phyloP scores from a whole-genome alignment of 2,329 filamentous ascomycete species.

The Seiridium cupressi region DNA sequence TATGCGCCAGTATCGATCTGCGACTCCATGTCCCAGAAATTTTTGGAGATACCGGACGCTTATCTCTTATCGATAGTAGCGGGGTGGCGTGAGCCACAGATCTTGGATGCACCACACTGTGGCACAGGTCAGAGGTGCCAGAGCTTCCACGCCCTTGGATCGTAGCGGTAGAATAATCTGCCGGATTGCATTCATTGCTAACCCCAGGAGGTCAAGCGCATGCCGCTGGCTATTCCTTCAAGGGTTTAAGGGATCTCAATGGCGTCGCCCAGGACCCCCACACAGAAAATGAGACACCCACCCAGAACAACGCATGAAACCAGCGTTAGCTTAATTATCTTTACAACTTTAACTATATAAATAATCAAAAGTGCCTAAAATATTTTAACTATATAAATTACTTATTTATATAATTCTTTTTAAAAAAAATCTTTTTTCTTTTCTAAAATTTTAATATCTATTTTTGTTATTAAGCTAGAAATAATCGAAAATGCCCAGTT shows the following conservation, averaged over 20 bases:
- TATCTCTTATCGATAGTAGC: slow-evolving; percentile 3
- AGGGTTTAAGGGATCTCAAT: not conserved
- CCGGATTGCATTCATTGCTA: not conserved
- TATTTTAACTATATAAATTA: too few species aligned
- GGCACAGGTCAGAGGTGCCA: not conserved
- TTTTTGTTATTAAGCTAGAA: too few species aligned
- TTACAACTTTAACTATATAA: too few species aligned
- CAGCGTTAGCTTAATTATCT: too few species aligned
- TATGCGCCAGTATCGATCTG: not conserved
- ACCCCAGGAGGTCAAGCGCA: not conserved
- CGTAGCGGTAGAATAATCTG: not conserved
- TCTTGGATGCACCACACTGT: not conserved
- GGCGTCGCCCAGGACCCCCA: too few species aligned
- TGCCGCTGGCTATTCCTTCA: not conserved
- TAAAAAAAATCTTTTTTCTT: too few species aligned
- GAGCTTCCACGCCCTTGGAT: not conserved
- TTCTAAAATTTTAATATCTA: too few species aligned
- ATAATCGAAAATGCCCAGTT: too few species aligned
- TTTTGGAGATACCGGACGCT: slow-evolving; percentile 1
- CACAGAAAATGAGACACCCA: too few species aligned
- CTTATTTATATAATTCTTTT: too few species aligned
- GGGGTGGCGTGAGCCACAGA: not conserved
- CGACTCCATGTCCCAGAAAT: not conserved
- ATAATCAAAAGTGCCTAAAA: too few species aligned
- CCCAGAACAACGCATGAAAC: too few species aligned